Evolutionary conservation across 768 basidiomycete genomes (phyloP).

Genomic region (Clavulina sp.): DNA sequence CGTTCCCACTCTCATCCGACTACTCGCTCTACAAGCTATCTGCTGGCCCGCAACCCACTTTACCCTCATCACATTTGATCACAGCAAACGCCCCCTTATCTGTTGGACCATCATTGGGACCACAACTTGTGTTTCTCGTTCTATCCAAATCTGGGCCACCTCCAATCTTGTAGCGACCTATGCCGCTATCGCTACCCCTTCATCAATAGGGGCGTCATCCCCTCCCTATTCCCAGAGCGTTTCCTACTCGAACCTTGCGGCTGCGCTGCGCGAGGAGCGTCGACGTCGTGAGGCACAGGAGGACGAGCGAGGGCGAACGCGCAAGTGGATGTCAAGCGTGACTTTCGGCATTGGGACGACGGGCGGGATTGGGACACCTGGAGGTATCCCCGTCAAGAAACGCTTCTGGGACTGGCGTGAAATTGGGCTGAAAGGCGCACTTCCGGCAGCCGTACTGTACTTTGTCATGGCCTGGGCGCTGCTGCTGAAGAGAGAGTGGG

Average conservation of each 20-base stretch:
- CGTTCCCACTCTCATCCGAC: conserved; percentile 72
- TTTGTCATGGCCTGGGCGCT: conserved; percentile 62
- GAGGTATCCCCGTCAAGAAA: conserved; percentile 21
- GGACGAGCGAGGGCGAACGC: conserved; percentile 19
- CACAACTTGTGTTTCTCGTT: conserved; percentile 66
- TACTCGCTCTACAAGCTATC: conserved; percentile 84
- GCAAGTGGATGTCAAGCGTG: conserved; percentile 25
- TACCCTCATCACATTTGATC: conserved; percentile 57
- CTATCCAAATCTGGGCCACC: conserved; percentile 91
- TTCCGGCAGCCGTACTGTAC: conserved; percentile 61
- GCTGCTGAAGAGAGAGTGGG: conserved; percentile 25
- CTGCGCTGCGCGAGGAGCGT: conserved; percentile 4
- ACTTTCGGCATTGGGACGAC: conserved; percentile 11
- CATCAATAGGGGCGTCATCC: no score
- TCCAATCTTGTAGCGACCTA: conserved; percentile 47
- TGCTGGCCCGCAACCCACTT: conserved; percentile 91
- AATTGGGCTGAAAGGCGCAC: conserved; percentile 47
- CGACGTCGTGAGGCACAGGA: conserved; percentile 12
- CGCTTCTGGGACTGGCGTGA: conserved; percentile 69
- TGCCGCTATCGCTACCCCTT: no score
- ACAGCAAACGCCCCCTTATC: conserved; percentile 53
- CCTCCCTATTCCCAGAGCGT: no score
- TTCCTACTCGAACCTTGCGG: no score
- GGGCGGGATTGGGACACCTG: conserved; percentile 21
- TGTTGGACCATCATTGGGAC: conserved; percentile 85